Percentiles rank a stretch among this genome's conserved stretches.
phyloP scores from a whole-genome alignment of 2,329 filamentous ascomycete genomes.

The Fusarium sp. region DNA sequence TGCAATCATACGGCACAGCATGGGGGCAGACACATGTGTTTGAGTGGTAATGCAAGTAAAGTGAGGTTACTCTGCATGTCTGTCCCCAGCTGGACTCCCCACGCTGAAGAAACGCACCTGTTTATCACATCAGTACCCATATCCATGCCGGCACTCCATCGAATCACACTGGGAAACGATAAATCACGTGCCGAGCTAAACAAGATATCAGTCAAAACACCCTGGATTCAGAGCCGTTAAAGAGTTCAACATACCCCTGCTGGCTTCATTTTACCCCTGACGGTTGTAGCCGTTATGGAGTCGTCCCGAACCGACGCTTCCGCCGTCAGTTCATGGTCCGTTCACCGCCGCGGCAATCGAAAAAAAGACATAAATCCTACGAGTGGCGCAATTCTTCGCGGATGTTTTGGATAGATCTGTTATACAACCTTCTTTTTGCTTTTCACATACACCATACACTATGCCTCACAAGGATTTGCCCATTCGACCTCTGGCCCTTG shows the following conservation, averaged over 20 bases:
- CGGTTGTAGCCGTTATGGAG: constrained; percentile 26
- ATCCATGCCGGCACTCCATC: neutral
- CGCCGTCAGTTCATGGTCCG: constrained; percentile 19
- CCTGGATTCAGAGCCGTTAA: neutral
- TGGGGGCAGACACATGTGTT: neutral
- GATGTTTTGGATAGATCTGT: neutral
- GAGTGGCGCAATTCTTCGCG: neutral
- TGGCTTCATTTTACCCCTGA: constrained; percentile 2
- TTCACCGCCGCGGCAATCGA: constrained; percentile 21
- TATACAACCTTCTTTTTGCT: neutral
- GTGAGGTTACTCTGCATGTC: neutral
- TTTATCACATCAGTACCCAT: neutral
- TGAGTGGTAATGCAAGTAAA: neutral
- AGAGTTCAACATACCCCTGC: neutral
- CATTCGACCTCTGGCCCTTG: constrained; percentile 1
- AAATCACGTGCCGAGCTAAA: constrained; percentile 11
- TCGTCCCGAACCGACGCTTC: constrained; percentile 14
- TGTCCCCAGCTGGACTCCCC: neutral
- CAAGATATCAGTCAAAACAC: neutral
- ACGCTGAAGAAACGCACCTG: neutral
- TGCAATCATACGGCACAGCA: neutral
- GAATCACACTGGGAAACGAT: neutral
- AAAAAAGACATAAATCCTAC: constrained; percentile 1
- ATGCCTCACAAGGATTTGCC: constrained; percentile 24
- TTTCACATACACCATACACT: neutral